Evolutionary conservation across 768 basidiomycete genomes (phyloP), one percentile per base, ranked within the genome.

Genomic region (Botryobasidium botryosum): DNA sequence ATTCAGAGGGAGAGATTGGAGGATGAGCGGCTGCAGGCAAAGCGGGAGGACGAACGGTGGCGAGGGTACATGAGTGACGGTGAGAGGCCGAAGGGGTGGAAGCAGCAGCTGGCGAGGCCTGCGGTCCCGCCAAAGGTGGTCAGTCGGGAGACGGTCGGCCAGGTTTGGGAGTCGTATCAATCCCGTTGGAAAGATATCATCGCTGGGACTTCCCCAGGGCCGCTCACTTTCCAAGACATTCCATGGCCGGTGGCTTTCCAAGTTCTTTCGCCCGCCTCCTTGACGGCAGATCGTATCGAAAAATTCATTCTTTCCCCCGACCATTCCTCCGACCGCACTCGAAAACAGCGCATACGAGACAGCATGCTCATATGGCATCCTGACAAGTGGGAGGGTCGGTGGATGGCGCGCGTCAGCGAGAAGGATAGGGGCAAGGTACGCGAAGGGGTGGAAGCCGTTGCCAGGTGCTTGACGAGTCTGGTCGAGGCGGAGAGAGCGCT

Each of bases 231-330:
- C 24, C 8, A 21, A 29, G 13, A 13, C 74, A 47, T 81, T 37
- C 77, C 79, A 0, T 81, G 79, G 79, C 79, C 79, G 0, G 61
- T 74, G 6, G 32, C 6, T n/a, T 49, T 48, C 2, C 39, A 41
- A 33, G 46, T 40, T 10, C 23, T 7, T 28, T 42, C 46, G 21
- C 43, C 52, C 49, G 46, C 54, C 47, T 59, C 61, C 41, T 52
- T 77, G 41, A 67, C 64, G 2, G 51, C 56, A 0, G 52, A 59
- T 12, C 55, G 59, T 1, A 59, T 80, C 20, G 26, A 48, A 7
- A 58, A 69, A 18, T 61, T 62, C 0, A 79, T 80, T 49, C 51
- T 81, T 4, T 60, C 74, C 25, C 66, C 65, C 6, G 58, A 72
- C 44, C 56, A 53, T 41, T 64, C 75, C 3, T 56, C 69, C 39